Evolutionary conservation across 176 grass and related monocot genomes (phyloP).

Genomic region (Triticum urartu): DNA sequence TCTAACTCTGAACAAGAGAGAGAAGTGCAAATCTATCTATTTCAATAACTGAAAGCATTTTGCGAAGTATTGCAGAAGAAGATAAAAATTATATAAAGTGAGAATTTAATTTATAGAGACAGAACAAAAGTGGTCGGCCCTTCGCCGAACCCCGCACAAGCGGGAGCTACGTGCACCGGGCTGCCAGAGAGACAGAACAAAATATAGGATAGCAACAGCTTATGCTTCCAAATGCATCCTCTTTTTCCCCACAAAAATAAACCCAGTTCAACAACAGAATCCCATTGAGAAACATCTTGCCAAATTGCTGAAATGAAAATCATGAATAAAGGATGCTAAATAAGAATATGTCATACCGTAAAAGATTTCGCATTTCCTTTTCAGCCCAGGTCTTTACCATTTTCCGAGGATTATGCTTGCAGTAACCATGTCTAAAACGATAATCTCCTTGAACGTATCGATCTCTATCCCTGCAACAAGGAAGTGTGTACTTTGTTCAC

Average conservation of each 20-base stretch:
- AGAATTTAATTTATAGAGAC: background rate
- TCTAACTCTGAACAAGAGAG: slow-evolving; percentile 61
- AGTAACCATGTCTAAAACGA: slow-evolving; percentile 97
- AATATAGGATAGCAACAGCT: background rate
- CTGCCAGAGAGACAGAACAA: background rate
- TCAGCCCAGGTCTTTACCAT: slow-evolving; percentile 99
- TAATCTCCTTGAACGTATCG: slow-evolving; percentile 98
- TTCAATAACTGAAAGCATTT: background rate
- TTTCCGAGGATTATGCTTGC: slow-evolving; percentile 98
- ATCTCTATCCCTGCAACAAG: slow-evolving; percentile 85
- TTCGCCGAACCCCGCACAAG: too few relatives aligned
- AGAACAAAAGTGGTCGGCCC: background rate
- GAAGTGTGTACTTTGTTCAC: slow-evolving; percentile 31
- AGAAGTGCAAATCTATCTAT: background rate
- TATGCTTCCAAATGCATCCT: background rate
- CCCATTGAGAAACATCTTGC: background rate
- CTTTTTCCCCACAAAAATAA: background rate
- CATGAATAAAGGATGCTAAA: background rate
- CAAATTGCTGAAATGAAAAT: background rate
- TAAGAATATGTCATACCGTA: slow-evolving; percentile 44
- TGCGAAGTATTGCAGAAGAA: background rate
- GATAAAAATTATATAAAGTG: background rate
- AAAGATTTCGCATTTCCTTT: slow-evolving; percentile 95
- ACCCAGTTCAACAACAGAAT: slow-evolving; percentile 10
- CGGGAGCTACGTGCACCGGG: too few relatives aligned